These are phyloP conservation scores for Colletotrichum higginsianum DNA, from an alignment of 2,329 filamentous ascomycete species.

Conservation along the genomic window DNA sequence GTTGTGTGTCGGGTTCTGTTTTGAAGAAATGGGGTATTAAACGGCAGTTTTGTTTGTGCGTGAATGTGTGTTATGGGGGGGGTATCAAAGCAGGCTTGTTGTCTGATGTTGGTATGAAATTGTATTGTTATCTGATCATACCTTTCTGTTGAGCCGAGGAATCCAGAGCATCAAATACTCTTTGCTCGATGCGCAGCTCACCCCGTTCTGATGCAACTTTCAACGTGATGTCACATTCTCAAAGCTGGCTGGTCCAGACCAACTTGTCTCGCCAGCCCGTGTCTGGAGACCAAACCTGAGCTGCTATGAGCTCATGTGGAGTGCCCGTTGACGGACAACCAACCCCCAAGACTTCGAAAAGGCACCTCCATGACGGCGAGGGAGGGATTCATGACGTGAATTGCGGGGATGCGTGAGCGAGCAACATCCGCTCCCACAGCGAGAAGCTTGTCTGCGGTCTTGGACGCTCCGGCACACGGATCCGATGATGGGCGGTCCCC, in stretches of 20 bases:
- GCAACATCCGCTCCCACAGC: constrained; percentile 22
- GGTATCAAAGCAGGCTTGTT: constrained; percentile 17
- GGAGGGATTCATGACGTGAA: constrained; percentile 42
- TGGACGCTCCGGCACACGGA: constrained; percentile 36
- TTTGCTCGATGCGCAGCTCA: not conserved
- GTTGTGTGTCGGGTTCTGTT: not conserved
- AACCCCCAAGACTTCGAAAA: constrained; percentile 20
- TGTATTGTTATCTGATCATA: not conserved
- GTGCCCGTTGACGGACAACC: constrained; percentile 6
- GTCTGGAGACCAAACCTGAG: constrained; percentile 16
- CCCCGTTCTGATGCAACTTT: not conserved
- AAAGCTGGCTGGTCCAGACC: constrained; percentile 9
- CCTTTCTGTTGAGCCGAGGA: not conserved
- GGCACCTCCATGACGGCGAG: constrained; percentile 33
- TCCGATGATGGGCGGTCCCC: constrained; percentile 31
- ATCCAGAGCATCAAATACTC: constrained; percentile 31
- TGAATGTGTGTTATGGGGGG: not conserved
- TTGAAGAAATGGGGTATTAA: not conserved
- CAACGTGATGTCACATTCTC: constrained; percentile 31
- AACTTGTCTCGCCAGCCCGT: constrained; percentile 8
- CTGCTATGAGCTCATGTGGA: constrained; percentile 43
- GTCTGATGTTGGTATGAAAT: not conserved
- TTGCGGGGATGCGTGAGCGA: constrained; percentile 22
- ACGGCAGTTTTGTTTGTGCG: too few relatives aligned
- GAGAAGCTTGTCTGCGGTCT: constrained; percentile 28